phyloP scores from a whole-genome alignment of 2,329 filamentous ascomycete species.

The Eutypa lata region DNA sequence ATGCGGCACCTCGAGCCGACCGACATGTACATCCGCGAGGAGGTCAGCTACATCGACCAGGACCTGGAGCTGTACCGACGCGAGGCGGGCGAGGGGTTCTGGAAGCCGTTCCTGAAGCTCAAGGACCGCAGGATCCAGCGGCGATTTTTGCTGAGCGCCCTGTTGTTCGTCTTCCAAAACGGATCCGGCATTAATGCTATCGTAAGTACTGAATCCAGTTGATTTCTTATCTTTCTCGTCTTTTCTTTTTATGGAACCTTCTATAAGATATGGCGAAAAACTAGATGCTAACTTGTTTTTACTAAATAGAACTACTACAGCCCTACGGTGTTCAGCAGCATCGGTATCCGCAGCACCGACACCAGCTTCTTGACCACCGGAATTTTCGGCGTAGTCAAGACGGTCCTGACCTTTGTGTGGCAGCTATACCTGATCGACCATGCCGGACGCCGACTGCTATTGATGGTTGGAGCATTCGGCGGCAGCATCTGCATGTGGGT shows the following conservation, averaged over 20 bases:
- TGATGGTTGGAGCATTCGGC: slow-evolving; percentile 58
- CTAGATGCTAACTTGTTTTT: no score
- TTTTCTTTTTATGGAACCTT: no score
- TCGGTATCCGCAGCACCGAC: slow-evolving; percentile 40
- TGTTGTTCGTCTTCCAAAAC: slow-evolving; percentile 65
- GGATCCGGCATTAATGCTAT: slow-evolving; percentile 57
- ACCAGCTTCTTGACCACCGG: slow-evolving; percentile 59
- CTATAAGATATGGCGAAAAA: no score
- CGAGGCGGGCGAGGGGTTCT: slow-evolving; percentile 57
- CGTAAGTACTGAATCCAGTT: no score
- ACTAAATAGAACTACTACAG: slow-evolving; percentile 34
- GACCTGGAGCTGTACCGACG: slow-evolving; percentile 63
- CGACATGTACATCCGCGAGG: slow-evolving; percentile 55
- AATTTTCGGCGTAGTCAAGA: slow-evolving; percentile 62
- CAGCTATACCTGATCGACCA: slow-evolving; percentile 59
- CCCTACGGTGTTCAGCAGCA: slow-evolving; percentile 29
- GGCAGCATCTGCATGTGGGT: slow-evolving; percentile 63
- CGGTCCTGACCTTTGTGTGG: slow-evolving; percentile 54
- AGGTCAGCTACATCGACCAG: slow-evolving; percentile 58
- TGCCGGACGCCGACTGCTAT: slow-evolving; percentile 51
- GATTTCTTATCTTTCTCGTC: no score
- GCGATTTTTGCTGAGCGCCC: slow-evolving; percentile 62
- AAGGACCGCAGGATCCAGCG: slow-evolving; percentile 61
- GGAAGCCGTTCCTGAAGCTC: slow-evolving; percentile 54
- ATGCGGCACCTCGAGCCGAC: slow-evolving; percentile 52